A percentile compares a stretch with the other conserved stretches of the same genome.
Conservation (phyloP, 2,329 filamentous ascomycete genomes). For the Basipetospora chlamydospora region DNA sequence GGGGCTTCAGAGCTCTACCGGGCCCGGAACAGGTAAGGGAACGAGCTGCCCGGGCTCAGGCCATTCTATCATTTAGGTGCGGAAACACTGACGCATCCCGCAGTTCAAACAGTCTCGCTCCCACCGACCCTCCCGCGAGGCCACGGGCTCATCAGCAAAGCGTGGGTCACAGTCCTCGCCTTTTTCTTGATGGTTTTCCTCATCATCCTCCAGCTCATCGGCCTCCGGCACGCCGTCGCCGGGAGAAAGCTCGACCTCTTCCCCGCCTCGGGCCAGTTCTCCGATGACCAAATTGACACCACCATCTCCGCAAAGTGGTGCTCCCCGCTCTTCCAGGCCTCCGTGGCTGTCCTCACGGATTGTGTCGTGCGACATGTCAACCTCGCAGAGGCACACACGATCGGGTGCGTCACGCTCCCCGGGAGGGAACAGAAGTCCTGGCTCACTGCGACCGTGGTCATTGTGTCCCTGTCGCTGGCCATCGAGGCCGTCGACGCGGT, state of each 20-base stretch:
- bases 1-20: too few relatives aligned
- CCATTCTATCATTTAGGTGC: too few relatives aligned
- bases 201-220: conserved; percentile 7
- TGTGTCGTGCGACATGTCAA: conserved; percentile 5
- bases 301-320: conserved; percentile 8
- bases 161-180: conserved; percentile 7
- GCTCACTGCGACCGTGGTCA: conserved; percentile 8
- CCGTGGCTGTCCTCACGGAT: conserved; percentile 5
- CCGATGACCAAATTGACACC: neutral
- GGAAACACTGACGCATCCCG: neutral
- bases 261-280: too few relatives aligned
- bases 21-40: too few relatives aligned
- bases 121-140: conserved; percentile 3
- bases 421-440: conserved; percentile 7
- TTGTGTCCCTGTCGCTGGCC: conserved; percentile 6
- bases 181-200: conserved; percentile 6
- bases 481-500: conserved; percentile 6
- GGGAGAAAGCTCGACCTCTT: neutral
- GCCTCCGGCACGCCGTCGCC: conserved; percentile 6
- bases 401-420: conserved; percentile 8
- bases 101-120: conserved; percentile 2
- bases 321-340: conserved; percentile 9
- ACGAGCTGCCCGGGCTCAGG: too few relatives aligned
- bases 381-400: conserved; percentile 6
- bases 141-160: conserved; percentile 7